Conservation (phyloP, 306 rosid species). For the Vigna reflexopilosa region DNA sequence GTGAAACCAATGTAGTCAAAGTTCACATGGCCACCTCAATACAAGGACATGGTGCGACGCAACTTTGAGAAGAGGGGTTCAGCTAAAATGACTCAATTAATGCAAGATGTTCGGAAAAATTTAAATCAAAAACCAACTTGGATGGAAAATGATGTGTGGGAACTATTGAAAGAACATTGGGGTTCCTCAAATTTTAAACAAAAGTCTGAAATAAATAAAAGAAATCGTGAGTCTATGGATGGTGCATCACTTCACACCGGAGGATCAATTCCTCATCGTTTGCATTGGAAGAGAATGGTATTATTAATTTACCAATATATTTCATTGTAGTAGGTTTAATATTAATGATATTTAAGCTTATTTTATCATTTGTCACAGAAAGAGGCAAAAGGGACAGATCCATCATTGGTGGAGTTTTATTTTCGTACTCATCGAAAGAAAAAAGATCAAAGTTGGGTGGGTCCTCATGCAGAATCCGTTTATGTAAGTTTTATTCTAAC, state of each 20-base stretch:
- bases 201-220: slow-evolving; percentile 15
- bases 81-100: slow-evolving; percentile 37
- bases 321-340: not conserved
- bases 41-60: slow-evolving; percentile 15
- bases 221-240: slow-evolving; percentile 12
- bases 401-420: slow-evolving; percentile 39
- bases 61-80: slow-evolving; percentile 42
- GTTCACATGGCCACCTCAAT: slow-evolving; percentile 36
- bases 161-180: slow-evolving; percentile 23
- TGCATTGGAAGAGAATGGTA: slow-evolving; percentile 43
- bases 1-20: slow-evolving; percentile 14
- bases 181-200: slow-evolving; percentile 10
- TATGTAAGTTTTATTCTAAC: slow-evolving; percentile 28
- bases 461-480: not conserved
- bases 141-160: slow-evolving; percentile 23
- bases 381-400: slow-evolving; percentile 30
- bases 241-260: slow-evolving; percentile 38
- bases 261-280: slow-evolving; percentile 39
- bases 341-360: not conserved
- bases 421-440: slow-evolving; percentile 28
- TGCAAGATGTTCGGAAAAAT: slow-evolving; percentile 37
- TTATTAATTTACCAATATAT: slow-evolving; percentile 1
- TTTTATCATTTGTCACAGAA: slow-evolving; percentile 11
- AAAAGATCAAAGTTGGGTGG: slow-evolving; percentile 38
- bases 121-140: slow-evolving; percentile 32